phyloP scores from a whole-genome alignment of 305 asterid species.

The Solanum hybrid region DNA sequence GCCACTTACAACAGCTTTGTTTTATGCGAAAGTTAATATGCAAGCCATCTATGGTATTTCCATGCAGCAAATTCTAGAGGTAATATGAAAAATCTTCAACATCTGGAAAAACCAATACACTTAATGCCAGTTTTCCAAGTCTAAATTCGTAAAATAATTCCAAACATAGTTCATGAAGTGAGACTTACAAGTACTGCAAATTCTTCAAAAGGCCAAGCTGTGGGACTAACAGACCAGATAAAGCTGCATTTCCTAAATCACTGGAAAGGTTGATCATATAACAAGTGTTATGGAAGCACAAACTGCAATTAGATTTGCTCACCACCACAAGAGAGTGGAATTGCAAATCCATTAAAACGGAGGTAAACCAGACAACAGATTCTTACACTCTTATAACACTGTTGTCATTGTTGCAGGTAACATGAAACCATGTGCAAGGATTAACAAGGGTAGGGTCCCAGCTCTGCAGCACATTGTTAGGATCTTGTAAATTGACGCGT shows the following conservation, averaged over 20 bases:
- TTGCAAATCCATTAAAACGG: neutral
- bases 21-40: neutral
- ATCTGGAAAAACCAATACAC: neutral
- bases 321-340: neutral
- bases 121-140: neutral
- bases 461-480: constrained; percentile 90
- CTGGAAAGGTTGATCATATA: constrained; percentile 26
- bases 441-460: constrained; percentile 99
- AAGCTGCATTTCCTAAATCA: constrained; percentile 96
- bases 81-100: neutral
- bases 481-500: constrained; percentile 71
- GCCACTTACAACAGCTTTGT: neutral
- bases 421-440: constrained; percentile 99
- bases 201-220: constrained; percentile 90
- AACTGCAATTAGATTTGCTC: neutral
- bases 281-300: constrained; percentile 2
- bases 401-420: constrained; percentile 95
- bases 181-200: constrained; percentile 86
- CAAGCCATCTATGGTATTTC: neutral
- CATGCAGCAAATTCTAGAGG: neutral
- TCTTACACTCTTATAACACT: constrained; percentile 96
- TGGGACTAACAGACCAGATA: constrained; percentile 81
- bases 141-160: neutral
- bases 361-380: constrained; percentile 1
- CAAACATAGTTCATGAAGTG: neutral